A percentile compares a stretch with the other conserved stretches of the same genome.
Evolutionary conservation across 768 basidiomycete genomes (phyloP).

Genomic region (Tylopilus balloui): DNA sequence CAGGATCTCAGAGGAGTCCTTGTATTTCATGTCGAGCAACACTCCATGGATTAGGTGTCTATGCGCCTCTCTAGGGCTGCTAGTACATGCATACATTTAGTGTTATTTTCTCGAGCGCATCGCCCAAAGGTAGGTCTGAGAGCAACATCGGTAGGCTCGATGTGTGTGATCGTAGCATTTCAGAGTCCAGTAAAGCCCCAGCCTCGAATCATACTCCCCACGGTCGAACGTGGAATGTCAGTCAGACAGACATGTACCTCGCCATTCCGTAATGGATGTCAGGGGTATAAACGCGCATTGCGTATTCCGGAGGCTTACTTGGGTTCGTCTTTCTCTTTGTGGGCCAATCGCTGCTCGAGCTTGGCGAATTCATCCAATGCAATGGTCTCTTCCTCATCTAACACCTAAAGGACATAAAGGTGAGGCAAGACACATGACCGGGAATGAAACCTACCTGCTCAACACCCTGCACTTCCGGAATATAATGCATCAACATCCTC

Average conservation of each 20-base stretch:
- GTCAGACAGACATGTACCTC: conserved; percentile 74
- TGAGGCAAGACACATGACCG: conserved; percentile 5
- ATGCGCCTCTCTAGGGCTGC: not conserved
- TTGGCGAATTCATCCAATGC: conserved; percentile 87
- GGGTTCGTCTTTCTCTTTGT: conserved; percentile 41
- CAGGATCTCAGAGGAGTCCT: too few species aligned
- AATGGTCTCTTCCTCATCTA: conserved; percentile 86
- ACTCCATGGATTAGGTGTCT: not conserved
- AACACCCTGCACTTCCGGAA: conserved; percentile 90
- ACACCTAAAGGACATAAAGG: conserved; percentile 45
- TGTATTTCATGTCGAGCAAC: too few species aligned
- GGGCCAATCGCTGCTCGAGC: conserved; percentile 65
- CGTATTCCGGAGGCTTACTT: conserved; percentile 36
- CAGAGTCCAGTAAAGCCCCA: not conserved
- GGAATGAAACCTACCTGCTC: conserved; percentile 57
- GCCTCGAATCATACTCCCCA: not conserved
- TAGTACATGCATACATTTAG: not conserved
- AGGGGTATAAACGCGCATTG: not conserved
- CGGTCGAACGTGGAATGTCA: not conserved
- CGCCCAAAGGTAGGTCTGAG: too few species aligned
- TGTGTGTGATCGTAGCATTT: not conserved
- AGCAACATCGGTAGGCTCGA: not conserved
- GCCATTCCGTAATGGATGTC: conserved; percentile 53
- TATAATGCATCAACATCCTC: conserved; percentile 98
- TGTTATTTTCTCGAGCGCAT: not conserved